Evolutionary conservation across 129 eudicot species (phyloP), one percentile per base, ranked within the genome.

Genomic region (Deinandra increscens): DNA sequence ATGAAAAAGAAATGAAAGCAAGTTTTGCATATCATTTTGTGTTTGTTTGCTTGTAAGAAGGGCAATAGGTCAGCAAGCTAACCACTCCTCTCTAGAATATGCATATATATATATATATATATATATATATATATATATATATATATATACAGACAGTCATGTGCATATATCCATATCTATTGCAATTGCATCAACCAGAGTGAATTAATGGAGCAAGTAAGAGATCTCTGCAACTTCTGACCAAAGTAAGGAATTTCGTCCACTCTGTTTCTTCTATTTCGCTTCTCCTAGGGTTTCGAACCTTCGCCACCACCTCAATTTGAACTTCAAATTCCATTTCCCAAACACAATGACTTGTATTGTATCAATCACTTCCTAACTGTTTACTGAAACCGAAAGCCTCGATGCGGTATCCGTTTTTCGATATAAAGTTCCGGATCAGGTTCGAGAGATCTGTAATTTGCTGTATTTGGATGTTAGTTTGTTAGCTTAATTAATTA

Each of bases 171-270:
- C 61, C 54, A 50, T 64, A 61, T 29, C 71, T 73, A 59, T 55
- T 45, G 55, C 79, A 67, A 59, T 55, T 45, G 55, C 79, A 67
- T 61, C 68, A 67, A 64, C 64, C 65, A 69, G 73, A 69, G 73
- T 51, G 67, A 75, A 43, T 81, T 83, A 66, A 65, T 76, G 82
- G 75, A 64, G 61, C 75, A 85, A 83, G 91, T 39, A 85, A 88
- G 91, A 78, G 77, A 88, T 81, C 81, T 85, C 78, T 69, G 71
- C 81, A 83, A 72, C 96, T 85, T 85, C 68, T 54, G 55, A 39
- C 70, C 53, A 63, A 81, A 84, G 90, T 71, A 81, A 84, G 70
- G 92, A 85, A 89, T 84, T 72, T 69, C 50, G 26, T 37, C 71
- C 15, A 60, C 81, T 62, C 70, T 77, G 62, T 64, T 59, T 26